Base-by-base conservation (phyloP, 139 green algal species). In the Chlamydomonas schloesseri region DNA sequence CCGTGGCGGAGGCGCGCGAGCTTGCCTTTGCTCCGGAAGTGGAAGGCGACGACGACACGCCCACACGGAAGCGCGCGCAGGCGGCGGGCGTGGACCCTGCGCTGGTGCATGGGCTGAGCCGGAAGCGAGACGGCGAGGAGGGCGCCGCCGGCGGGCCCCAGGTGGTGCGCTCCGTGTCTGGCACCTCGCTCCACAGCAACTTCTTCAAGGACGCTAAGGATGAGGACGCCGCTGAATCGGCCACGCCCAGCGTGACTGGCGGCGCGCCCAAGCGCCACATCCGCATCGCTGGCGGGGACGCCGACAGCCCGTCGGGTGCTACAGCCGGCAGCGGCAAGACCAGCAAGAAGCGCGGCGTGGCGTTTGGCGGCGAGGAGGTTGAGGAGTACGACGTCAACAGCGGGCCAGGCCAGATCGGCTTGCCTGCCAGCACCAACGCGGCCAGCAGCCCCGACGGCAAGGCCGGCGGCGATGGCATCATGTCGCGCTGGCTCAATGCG, bases 121-220 rank as follows among this genome's bases (percentile, higher is more conserved):
- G 46, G 28, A 83, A 83, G 42, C 24, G 28, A 13, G 24, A 26
- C 13, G 23, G 10, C 31, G 33, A 28, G 3, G 31, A 23, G 20
- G 78, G 42, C 23, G 65, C 29, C 15, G 34, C 69, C 10, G 69
- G 53, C 36, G 69, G 50, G 26, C 28, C 2, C 29, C 53, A 14
- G n/a, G 68, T 87, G 14, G 81, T 79, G 23, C 81, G 81, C 17
- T 80, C 69, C 81, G 33, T 87, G 33, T 79, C 46, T 24, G 81
- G 81, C 37, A 87, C 81, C 33, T 80, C 69, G 23, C 50, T 87
- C 6, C 81, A 79, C 81, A 64, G 65, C 79, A 85, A 53, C 68
- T 76, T 47, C 42, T 85, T 85, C 67, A 68, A 57, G 69, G 81
- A 72, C 70, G 58, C 36, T 37, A 26, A 10, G 20, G 29, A 60